Conservation (phyloP, 2,329 filamentous ascomycete species). For the Fusarium albidum region DNA sequence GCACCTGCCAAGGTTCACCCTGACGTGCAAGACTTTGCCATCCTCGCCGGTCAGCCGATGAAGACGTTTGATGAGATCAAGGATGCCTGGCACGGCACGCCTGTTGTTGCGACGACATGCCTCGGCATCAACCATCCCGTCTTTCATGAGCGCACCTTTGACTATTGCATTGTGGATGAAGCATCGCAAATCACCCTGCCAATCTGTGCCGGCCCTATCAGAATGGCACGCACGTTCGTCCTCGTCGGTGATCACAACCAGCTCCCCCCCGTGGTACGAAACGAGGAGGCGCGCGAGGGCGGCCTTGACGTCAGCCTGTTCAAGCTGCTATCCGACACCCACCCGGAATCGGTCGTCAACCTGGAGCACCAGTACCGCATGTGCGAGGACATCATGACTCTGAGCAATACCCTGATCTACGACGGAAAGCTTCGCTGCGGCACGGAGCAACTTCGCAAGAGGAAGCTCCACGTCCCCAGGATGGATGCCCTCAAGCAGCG, state of each 20-base stretch:
- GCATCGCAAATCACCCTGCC: slow-evolving; percentile 97
- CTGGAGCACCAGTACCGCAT: slow-evolving; percentile 98
- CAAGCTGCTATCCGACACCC: slow-evolving; percentile 88
- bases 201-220: slow-evolving; percentile 91
- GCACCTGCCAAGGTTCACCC: slow-evolving; percentile 85
- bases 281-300: slow-evolving; percentile 84
- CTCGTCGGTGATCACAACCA: slow-evolving; percentile 98
- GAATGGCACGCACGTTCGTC: slow-evolving; percentile 91
- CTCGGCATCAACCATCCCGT: slow-evolving; percentile 89
- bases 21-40: slow-evolving; percentile 86
- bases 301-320: slow-evolving; percentile 94
- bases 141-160: slow-evolving; percentile 89
- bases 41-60: slow-evolving; percentile 77
- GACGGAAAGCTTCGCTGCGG: slow-evolving; percentile 90
- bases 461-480: slow-evolving; percentile 73
- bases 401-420: slow-evolving; percentile 95
- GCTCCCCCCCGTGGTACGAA: slow-evolving; percentile 91
- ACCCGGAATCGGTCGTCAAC: slow-evolving; percentile 87
- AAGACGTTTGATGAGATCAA: slow-evolving; percentile 84
- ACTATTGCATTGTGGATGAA: slow-evolving; percentile 98
- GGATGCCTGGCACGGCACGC: slow-evolving; percentile 82
- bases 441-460: slow-evolving; percentile 75
- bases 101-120: slow-evolving; percentile 94
- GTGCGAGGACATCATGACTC: slow-evolving; percentile 95
- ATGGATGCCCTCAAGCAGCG: slow-evolving; percentile 66